phyloP scores from a whole-genome alignment of 176 grass and related monocot species.

The Hyparrhenia diplandra region DNA sequence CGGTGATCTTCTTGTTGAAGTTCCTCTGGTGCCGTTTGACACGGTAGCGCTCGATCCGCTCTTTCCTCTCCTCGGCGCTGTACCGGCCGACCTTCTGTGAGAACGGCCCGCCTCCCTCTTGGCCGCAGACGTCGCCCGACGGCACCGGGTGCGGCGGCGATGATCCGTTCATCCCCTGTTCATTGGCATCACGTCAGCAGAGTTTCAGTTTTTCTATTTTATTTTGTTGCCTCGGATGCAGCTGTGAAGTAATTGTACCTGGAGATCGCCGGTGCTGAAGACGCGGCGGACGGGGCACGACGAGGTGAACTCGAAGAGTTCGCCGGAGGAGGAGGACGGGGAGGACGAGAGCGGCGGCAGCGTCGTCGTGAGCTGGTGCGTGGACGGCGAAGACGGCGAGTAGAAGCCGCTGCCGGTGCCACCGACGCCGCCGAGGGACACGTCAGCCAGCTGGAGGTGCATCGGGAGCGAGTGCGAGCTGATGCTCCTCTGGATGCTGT shows the following conservation, averaged over 20 bases:
- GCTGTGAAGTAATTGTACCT: slow-evolving; percentile 40
- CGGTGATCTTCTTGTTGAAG: slow-evolving; percentile 95
- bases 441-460: slow-evolving; percentile 29
- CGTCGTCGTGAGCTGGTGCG: slow-evolving; percentile 20
- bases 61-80: slow-evolving; percentile 72
- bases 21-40: slow-evolving; percentile 65
- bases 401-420: neutral
- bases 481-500: slow-evolving; percentile 50
- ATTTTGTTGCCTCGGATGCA: neutral
- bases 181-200: neutral
- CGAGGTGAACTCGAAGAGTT: slow-evolving; percentile 53
- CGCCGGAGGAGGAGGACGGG: slow-evolving; percentile 63
- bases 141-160: slow-evolving; percentile 10
- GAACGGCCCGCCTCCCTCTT: slow-evolving; percentile 42
- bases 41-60: slow-evolving; percentile 65
- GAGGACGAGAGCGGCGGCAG: slow-evolving; percentile 44
- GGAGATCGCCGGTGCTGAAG: slow-evolving; percentile 86
- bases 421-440: neutral
- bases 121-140: slow-evolving; percentile 35
- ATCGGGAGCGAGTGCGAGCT: slow-evolving; percentile 54
- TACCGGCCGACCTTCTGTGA: slow-evolving; percentile 56
- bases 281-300: slow-evolving; percentile 55
- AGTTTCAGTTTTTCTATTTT: slow-evolving; percentile 1
- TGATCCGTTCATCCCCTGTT: slow-evolving; percentile 64
- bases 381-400: slow-evolving; percentile 22